Evolutionary conservation across 176 grass and related monocot species (phyloP).

Genomic region (Oryza glumipatula): DNA sequence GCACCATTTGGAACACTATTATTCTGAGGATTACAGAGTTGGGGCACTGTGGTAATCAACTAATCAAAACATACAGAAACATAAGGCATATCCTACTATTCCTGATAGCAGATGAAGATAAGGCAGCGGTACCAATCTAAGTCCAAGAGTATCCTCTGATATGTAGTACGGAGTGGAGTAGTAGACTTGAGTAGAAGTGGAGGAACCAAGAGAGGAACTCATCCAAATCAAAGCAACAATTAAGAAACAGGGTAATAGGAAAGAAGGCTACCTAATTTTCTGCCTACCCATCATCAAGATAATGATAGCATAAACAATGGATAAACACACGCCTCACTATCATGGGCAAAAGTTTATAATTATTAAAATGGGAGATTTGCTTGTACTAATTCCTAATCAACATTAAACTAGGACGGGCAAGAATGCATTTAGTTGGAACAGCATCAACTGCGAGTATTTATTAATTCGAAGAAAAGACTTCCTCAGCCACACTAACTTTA

Average conservation of each 20-base stretch:
- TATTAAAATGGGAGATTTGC: slow-evolving; percentile 23
- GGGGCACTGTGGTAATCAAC: no score
- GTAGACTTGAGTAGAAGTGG: neutral
- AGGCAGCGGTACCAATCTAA: neutral
- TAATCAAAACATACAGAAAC: neutral
- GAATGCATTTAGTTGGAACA: slow-evolving; percentile 35
- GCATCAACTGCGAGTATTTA: slow-evolving; percentile 6
- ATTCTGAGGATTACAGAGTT: neutral
- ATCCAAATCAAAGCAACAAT: slow-evolving; percentile 12
- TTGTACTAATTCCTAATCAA: neutral
- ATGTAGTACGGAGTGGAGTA: neutral
- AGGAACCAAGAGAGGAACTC: neutral
- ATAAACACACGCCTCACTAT: slow-evolving; percentile 15
- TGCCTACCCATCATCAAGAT: neutral
- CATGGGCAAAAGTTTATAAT: neutral
- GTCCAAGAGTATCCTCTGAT: neutral
- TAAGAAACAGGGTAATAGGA: slow-evolving; percentile 1
- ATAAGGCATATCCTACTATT: neutral
- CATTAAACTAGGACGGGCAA: slow-evolving; percentile 7
- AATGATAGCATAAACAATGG: slow-evolving; percentile 35
- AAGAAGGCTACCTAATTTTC: slow-evolving; percentile 25
- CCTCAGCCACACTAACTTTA: neutral
- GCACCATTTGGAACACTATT: neutral
- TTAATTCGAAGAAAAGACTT: slow-evolving; percentile 14
- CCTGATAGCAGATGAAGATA: neutral